Evolutionary conservation across 495 filamentous ascomycete species (phyloP).

Genomic region (Penicillium cinerascens): DNA sequence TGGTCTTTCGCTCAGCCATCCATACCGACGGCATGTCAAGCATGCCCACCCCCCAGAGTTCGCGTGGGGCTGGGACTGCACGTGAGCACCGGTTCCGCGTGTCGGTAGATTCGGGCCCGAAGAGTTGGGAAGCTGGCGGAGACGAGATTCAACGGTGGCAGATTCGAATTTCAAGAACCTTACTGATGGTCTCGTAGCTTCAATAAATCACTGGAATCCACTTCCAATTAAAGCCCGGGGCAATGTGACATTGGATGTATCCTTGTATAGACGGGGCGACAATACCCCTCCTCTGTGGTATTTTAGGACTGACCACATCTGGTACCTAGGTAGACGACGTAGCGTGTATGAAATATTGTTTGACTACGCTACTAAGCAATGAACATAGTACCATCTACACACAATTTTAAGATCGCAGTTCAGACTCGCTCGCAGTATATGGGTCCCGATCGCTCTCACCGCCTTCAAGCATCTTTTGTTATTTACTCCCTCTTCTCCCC

Average conservation of each 20-base stretch:
- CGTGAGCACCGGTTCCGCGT: constrained; percentile 16
- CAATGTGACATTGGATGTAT: background rate
- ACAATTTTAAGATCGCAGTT: background rate
- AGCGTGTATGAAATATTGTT: background rate
- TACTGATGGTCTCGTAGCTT: background rate
- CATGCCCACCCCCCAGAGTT: constrained; percentile 1
- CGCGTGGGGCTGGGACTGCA: constrained; percentile 18
- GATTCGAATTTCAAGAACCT: background rate
- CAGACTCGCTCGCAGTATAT: background rate
- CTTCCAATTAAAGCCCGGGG: background rate
- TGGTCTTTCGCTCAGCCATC: background rate
- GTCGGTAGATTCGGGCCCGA: constrained; percentile 14
- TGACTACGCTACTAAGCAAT: background rate
- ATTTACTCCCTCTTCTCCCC: constrained; percentile 1
- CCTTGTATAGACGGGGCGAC: background rate
- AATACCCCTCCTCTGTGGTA: background rate
- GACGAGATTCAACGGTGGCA: background rate
- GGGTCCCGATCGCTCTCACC: constrained; percentile 8
- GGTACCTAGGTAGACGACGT: background rate
- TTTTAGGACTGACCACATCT: background rate
- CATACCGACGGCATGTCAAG: background rate
- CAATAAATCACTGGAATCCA: background rate
- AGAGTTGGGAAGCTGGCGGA: background rate
- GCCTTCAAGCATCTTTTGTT: constrained; percentile 16
- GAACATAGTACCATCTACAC: background rate